Base-by-base conservation (phyloP, 2,329 filamentous ascomycete species). In the Xylariaceae sp. region DNA sequence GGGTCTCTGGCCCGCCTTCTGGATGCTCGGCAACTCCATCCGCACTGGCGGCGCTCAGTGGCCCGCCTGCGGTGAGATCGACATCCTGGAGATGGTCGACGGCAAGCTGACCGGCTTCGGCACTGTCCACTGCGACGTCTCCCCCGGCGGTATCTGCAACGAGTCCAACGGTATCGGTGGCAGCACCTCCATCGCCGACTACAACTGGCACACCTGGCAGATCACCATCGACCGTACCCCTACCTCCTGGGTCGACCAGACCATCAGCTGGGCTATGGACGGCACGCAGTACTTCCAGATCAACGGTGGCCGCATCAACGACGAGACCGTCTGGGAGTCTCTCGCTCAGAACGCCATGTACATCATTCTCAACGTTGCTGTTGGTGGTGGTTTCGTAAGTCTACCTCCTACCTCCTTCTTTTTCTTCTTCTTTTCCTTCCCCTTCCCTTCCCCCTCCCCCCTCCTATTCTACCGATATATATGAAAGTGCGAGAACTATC, bases 1-100 rank as follows among this genome's bases (percentile, higher is more conserved):
- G 60, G 77, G 77, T 9, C 70, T 80, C 59, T 80, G 77, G 77
- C 77, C 77, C 2, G 77, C 77, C 3, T 80, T 80, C 62, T 80
- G 77, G 77, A 67, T 78, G 51, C 72, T 80, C 1, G 77, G 77
- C 8, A 70, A 76, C 55, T 68, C 74, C 12, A 68, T 79, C 49
- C 73, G 76, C 5, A 45, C 29, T 5, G 65, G 70, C 56, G 76
- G 76, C 9, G 74, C 72, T 2, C 56, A 60, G 26, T 80, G 77
- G 77, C 77, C 77, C 0, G 67, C 65, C 6, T 78, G 76, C 60
- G 77, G 77, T 30, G 77, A 80, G 69, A 66, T 80, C 45, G 77
- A 80, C 60, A 71, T 78, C 55, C 70, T 79, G 50, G 77, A 80
- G 69, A 73, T 72, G 31, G 70, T 80, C 56, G 75, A 78, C 64